Conservation (phyloP, 257 asterid species). For the Solanum corneliomulleri region DNA sequence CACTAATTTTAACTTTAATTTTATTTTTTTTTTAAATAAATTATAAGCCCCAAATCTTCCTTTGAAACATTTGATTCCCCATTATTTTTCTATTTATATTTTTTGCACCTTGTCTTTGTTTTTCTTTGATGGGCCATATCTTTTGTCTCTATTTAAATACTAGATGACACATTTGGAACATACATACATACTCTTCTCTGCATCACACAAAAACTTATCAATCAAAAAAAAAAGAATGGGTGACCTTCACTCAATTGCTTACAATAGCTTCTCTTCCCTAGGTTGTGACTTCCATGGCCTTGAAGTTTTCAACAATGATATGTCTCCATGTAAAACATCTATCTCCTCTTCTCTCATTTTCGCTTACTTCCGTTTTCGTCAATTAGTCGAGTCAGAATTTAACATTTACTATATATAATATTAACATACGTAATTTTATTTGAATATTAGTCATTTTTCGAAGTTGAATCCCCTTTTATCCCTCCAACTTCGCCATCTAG, state of each 20-base stretch:
- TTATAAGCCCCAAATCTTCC: not conserved
- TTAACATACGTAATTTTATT: not conserved
- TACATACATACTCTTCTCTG: not conserved
- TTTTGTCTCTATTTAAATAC: slow-evolving; percentile 4
- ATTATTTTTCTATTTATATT: not conserved
- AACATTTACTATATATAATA: not conserved
- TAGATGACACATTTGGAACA: not conserved
- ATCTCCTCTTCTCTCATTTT: not conserved
- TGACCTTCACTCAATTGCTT: slow-evolving; percentile 50
- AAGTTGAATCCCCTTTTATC: not conserved
- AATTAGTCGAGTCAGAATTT: not conserved
- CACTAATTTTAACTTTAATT: not conserved
- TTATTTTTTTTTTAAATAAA: not conserved
- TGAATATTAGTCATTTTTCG: not conserved
- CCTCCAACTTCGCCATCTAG: not conserved
- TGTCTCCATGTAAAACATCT: slow-evolving; percentile 21
- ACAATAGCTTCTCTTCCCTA: slow-evolving; percentile 20
- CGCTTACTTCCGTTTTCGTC: not conserved
- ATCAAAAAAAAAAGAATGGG: slow-evolving; percentile 10
- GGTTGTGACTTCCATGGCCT: slow-evolving; percentile 33
- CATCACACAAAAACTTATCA: not conserved
- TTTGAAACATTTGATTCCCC: not conserved
- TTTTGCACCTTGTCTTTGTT: not conserved
- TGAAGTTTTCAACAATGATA: slow-evolving; percentile 65
- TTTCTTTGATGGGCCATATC: not conserved